phyloP scores from a whole-genome alignment of 345 rosid species.

The Adansonia digitata region DNA sequence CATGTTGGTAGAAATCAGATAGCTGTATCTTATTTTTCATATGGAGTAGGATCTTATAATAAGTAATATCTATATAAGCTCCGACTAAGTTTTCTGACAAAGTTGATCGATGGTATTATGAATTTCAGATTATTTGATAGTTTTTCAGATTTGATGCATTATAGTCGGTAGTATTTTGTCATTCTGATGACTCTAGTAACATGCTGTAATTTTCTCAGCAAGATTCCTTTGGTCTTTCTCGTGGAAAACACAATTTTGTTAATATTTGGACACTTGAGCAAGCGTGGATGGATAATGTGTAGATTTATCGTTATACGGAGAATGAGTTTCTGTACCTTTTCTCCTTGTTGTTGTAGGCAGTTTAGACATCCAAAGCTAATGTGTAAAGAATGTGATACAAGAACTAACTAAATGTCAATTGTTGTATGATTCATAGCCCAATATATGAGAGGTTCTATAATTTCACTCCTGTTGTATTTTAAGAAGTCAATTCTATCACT shows the following conservation, averaged over 20 bases:
- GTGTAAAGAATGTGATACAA: neutral
- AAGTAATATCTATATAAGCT: neutral
- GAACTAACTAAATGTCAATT: neutral
- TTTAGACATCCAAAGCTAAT: neutral
- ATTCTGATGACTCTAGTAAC: neutral
- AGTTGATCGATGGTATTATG: neutral
- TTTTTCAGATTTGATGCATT: neutral
- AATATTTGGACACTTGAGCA: neutral
- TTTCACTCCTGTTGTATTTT: no score
- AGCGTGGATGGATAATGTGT: neutral
- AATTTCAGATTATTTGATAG: neutral
- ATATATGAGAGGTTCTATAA: neutral
- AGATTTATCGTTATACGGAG: neutral
- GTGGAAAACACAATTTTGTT: neutral
- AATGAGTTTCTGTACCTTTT: neutral
- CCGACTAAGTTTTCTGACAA: neutral
- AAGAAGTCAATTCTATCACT: no score
- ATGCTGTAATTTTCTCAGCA: neutral
- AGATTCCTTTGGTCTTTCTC: neutral
- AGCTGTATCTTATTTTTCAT: neutral
- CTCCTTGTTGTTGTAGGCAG: neutral
- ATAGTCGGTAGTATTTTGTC: neutral
- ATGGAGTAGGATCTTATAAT: neutral
- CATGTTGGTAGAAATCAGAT: neutral
- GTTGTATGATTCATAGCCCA: constrained; percentile 1